Conservation (phyloP, 805 yeast species). For the Diddensiella transvaalensis region DNA sequence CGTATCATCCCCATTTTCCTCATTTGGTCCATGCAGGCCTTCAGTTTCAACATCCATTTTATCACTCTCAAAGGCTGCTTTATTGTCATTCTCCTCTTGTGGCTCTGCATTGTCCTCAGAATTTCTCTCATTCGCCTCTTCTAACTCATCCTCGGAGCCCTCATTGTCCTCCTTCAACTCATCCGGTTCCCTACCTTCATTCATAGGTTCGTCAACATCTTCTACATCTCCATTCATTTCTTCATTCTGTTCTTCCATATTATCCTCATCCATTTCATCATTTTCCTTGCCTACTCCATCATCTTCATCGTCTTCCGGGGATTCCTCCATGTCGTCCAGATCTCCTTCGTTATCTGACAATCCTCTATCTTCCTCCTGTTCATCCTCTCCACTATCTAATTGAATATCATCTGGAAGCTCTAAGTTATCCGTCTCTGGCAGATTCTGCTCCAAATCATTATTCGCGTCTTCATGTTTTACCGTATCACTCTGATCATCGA, state of each 20-base stretch:
- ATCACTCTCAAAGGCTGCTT: constrained; percentile 28
- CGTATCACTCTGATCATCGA: constrained; percentile 76
- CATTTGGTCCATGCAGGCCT: constrained; percentile 74
- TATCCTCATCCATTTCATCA: constrained; percentile 22
- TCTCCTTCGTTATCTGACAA: constrained; percentile 35
- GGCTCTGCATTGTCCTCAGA: constrained; percentile 16
- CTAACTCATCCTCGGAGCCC: constrained; percentile 32
- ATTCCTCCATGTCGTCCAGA: constrained; percentile 33
- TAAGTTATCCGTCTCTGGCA: constrained; percentile 79
- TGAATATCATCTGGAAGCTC: constrained; percentile 92
- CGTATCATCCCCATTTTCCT: constrained; percentile 54
- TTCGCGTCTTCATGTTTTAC: constrained; percentile 69
- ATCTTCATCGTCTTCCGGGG: constrained; percentile 30
- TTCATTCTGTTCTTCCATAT: constrained; percentile 21
- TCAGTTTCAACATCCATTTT: constrained; percentile 49
- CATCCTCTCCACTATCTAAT: constrained; percentile 74
- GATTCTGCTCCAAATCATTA: constrained; percentile 66
- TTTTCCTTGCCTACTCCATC: constrained; percentile 29
- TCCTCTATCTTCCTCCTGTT: constrained; percentile 45
- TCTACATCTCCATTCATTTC: constrained; percentile 25
- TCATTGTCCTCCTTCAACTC: constrained; percentile 32
- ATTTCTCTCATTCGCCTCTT: constrained; percentile 23
- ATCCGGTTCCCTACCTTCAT: constrained; percentile 27
- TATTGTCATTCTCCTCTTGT: constrained; percentile 20
- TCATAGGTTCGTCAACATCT: constrained; percentile 29